Conservation (phyloP, 371 early-diverging fungal species). For the Quaeritorhiza haematococci region DNA sequence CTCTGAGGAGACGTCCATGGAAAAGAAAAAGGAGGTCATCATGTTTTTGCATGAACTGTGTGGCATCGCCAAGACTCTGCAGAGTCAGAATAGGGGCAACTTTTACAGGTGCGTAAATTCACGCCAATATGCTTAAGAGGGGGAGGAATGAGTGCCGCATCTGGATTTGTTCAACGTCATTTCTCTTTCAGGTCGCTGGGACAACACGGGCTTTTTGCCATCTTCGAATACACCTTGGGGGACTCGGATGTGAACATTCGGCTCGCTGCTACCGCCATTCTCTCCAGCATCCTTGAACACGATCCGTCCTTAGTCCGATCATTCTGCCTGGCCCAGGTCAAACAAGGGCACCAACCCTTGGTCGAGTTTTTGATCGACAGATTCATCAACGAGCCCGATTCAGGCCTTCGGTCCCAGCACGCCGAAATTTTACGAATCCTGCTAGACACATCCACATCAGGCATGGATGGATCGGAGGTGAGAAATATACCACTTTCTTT, state of each 20-base stretch:
- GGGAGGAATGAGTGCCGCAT: neutral
- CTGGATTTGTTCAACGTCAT: neutral
- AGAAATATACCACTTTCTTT: neutral
- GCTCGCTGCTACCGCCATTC: constrained; percentile 60
- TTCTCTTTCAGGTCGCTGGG: constrained; percentile 49
- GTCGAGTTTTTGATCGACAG: constrained; percentile 59
- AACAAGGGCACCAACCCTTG: constrained; percentile 41
- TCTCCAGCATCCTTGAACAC: constrained; percentile 70
- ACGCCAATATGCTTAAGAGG: neutral
- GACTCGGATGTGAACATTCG: constrained; percentile 48
- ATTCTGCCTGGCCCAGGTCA: constrained; percentile 58
- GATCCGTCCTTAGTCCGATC: constrained; percentile 71
- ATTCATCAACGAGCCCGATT: constrained; percentile 53
- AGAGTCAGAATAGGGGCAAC: constrained; percentile 47
- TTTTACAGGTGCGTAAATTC: constrained; percentile 41
- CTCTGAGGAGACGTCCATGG: constrained; percentile 35
- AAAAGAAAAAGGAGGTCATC: constrained; percentile 56
- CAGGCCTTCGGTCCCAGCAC: constrained; percentile 63
- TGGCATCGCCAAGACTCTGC: constrained; percentile 63
- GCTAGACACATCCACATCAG: constrained; percentile 63
- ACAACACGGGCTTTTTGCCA: constrained; percentile 68
- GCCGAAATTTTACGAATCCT: constrained; percentile 67
- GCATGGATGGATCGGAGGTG: constrained; percentile 25
- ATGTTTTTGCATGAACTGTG: constrained; percentile 73
- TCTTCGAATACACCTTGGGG: constrained; percentile 61